Evolutionary conservation across 2,329 filamentous ascomycete species (phyloP), one percentile per base, ranked within the genome.

Genomic region (Aspergillus luchuensis): DNA sequence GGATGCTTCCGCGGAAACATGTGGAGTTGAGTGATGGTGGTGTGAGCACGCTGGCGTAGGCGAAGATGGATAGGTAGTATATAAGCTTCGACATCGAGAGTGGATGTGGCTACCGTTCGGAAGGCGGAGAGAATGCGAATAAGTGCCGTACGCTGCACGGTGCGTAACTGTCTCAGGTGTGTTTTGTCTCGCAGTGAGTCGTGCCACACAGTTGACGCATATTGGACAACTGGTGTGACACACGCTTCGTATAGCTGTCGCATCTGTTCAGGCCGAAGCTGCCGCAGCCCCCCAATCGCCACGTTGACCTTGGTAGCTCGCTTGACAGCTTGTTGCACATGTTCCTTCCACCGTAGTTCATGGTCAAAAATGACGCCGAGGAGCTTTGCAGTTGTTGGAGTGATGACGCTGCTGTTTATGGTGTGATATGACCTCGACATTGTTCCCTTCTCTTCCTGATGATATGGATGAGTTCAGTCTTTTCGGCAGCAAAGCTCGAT

Each of bases 401-500:
- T 57, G 28, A 69, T 59, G 2, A 41, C 45, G 39, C 61, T 60
- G 1, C 66, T 48, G n/a, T 70, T 62, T 7, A 71, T 60, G 4
- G n/a, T n/a, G 50, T 54, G 5, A 70, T 49, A 13, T 63, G 41
- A 4, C 65, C 65, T 57, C 60, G 54, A 4, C 21, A 6, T 7
- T 68, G 64, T 43, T 67, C 57, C 2, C 52, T 59, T 68, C 5
- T 69, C 5, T 51, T 66, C 56, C 68, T 64, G 3, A 67, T 74
- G 10, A 75, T 45, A 55, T 75, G 65, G 36, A 74, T 74, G 0
- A 74, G 63, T 23, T 71, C 65, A 5, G 66, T 72, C 58, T 75
- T 74, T 33, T 74, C 66, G 0, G 66, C 69, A 11, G 63, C 57
- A 58, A n/a, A n/a, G n/a, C n/a, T n/a, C n/a, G n/a, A n/a, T n/a